These are phyloP conservation scores for Toxoplasma gondii DNA, from an alignment of 169 alveolate genomes.

Conservation along the genomic window DNA sequence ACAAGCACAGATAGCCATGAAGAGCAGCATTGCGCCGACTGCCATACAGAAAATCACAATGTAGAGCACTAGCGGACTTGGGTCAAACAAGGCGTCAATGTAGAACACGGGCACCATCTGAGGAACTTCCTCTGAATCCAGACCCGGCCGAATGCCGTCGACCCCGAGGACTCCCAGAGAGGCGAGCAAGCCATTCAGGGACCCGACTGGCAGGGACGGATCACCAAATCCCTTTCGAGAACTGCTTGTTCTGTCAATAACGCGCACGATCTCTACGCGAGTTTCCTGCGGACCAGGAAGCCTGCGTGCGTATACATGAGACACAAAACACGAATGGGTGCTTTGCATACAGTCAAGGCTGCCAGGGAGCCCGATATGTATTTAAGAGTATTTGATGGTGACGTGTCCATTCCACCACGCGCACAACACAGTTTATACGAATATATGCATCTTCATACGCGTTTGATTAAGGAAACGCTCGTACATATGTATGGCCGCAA, in stretches of 20 bases:
- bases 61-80: conserved; percentile 2
- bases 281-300: not conserved
- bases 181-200: not conserved
- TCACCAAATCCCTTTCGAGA: not conserved
- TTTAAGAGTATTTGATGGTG: no score
- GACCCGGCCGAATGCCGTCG: not conserved
- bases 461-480: not conserved
- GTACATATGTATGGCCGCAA: not conserved
- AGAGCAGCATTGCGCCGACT: not conserved
- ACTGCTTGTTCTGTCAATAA: not conserved
- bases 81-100: not conserved
- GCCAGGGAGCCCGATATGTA: no score
- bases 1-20: not conserved
- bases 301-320: not conserved
- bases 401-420: no score
- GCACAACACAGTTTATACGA: no score
- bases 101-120: not conserved
- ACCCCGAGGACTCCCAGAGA: not conserved
- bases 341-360: no score
- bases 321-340: not conserved
- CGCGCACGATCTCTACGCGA: not conserved
- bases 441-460: not conserved
- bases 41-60: not conserved
- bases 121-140: not conserved
- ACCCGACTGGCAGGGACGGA: not conserved